Conservation (phyloP, 352 stramenopile species). For the Phytophthora syringae region DNA sequence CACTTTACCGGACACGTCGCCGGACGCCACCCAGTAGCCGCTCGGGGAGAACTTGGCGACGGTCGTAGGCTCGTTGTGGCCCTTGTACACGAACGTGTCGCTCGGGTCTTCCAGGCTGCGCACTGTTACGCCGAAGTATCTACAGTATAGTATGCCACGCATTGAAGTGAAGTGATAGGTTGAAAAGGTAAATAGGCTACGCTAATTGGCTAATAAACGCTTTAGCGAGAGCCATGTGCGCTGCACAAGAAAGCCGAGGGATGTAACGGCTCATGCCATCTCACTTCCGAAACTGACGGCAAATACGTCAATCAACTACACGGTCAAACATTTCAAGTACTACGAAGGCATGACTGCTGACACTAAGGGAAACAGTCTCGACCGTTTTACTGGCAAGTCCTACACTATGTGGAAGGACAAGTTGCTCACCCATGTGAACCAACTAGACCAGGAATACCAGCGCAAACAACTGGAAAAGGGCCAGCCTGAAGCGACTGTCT, state of each 20-base stretch:
- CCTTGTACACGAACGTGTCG: conserved; percentile 95
- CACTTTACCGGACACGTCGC: conserved; percentile 91
- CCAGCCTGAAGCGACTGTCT: conserved; percentile 9
- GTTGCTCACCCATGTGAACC: conserved; percentile 17
- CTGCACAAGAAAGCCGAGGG: not conserved
- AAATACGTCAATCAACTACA: not conserved
- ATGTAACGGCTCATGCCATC: not conserved
- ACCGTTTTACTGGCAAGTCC: conserved; percentile 12
- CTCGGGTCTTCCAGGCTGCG: conserved; percentile 85
- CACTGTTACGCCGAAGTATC: no score
- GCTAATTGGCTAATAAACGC: no score
- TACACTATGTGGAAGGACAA: conserved; percentile 32
- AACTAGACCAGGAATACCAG: conserved; percentile 18
- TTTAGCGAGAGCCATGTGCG: no score
- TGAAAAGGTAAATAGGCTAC: no score
- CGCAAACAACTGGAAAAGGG: conserved; percentile 19
- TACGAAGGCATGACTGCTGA: conserved; percentile 5
- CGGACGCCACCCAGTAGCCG: conserved; percentile 95
- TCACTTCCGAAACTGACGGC: conserved; percentile 16
- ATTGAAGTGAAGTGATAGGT: no score
- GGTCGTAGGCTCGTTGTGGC: conserved; percentile 93
- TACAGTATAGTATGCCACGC: no score
- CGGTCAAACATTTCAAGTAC: conserved; percentile 13
- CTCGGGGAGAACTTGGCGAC: conserved; percentile 95
- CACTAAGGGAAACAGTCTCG: conserved; percentile 9